Conservation (phyloP, 257 asterid genomes). For the Solanum arcanum region DNA sequence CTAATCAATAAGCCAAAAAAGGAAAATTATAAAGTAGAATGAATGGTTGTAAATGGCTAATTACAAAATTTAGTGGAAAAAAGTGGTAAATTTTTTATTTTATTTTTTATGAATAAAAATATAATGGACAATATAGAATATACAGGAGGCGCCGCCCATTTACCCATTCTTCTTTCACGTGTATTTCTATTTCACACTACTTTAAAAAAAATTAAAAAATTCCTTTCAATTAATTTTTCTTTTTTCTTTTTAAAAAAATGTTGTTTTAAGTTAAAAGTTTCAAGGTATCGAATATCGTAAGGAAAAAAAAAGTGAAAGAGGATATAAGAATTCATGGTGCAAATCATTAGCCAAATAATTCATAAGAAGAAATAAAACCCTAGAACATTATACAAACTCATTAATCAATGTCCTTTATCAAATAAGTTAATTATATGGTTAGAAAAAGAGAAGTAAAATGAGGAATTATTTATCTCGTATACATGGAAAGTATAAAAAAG, state of each 20-base stretch:
- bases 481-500: neutral
- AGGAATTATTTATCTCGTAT: neutral
- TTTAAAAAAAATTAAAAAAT: too few species aligned
- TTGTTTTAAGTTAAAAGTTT: neutral
- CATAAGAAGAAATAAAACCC: neutral
- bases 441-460: neutral
- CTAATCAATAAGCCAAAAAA: neutral
- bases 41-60: neutral
- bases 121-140: neutral
- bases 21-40: neutral
- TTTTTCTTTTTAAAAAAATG: neutral
- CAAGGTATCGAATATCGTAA: neutral
- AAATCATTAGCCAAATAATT: neutral
- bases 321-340: neutral
- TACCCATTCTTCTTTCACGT: neutral
- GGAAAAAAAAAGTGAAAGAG: neutral
- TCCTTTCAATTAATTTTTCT: neutral
- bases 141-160: neutral
- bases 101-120: neutral
- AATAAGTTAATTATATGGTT: neutral
- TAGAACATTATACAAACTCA: neutral
- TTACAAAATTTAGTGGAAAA: neutral
- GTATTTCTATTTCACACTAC: neutral
- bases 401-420: neutral
- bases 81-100: neutral